Evolutionary conservation across 768 basidiomycete genomes (phyloP).

Genomic region (Boletellus sp.): DNA sequence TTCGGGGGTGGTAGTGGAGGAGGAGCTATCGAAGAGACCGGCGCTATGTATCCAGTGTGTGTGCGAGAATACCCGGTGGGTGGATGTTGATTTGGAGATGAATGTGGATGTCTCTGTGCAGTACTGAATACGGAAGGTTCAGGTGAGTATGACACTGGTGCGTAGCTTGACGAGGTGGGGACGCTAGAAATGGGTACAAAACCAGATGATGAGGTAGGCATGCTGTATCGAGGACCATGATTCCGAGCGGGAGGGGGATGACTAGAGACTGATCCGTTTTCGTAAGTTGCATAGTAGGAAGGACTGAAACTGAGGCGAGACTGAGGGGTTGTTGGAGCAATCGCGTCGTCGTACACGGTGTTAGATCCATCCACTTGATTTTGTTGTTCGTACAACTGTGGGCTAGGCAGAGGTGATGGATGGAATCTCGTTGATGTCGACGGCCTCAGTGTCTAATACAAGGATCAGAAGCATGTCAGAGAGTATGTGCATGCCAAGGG

Average conservation of each 20-base stretch:
- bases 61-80: conserved; percentile 16
- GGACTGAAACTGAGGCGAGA: conserved; percentile 30
- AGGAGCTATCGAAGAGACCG: conserved; percentile 3
- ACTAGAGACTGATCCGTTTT: conserved; percentile 32
- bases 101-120: conserved; percentile 39
- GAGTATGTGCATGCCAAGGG: background rate
- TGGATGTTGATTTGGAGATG: conserved; percentile 18
- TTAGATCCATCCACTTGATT: conserved; percentile 30
- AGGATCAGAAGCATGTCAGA: conserved; percentile 29
- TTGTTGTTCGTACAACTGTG: conserved; percentile 39
- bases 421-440: conserved; percentile 35
- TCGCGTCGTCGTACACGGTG: conserved; percentile 38
- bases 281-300: conserved; percentile 46
- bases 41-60: conserved; percentile 12
- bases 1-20: conserved; percentile 13
- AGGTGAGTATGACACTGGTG: conserved; percentile 33
- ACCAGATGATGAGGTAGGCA: conserved; percentile 64
- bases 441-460: conserved; percentile 35
- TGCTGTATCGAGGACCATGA: conserved; percentile 61
- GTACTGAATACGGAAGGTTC: conserved; percentile 30
- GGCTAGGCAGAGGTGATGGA: conserved; percentile 31
- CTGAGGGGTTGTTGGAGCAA: conserved; percentile 36
- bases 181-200: conserved; percentile 52
- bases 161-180: conserved; percentile 37
- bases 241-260: conserved; percentile 34